Evolutionary conservation across 176 grass and related monocot species (phyloP).

Genomic region (Cymbopogon citratus): DNA sequence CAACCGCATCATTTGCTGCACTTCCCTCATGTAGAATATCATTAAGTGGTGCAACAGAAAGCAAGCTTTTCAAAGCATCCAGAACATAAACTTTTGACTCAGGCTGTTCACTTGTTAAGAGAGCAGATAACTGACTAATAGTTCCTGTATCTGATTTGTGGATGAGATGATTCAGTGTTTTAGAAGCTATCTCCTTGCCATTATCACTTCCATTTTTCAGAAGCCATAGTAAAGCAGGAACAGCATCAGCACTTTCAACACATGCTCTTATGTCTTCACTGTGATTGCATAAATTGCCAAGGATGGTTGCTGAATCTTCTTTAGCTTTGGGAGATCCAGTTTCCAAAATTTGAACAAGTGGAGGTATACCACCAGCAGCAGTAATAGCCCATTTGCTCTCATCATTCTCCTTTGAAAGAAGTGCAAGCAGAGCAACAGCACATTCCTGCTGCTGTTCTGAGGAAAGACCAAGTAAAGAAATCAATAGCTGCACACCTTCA

Average conservation of each 20-base stretch:
- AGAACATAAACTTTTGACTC: conserved; percentile 98
- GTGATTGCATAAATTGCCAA: conserved; percentile 99
- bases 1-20: conserved; percentile 92
- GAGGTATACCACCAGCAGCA: conserved; percentile 98
- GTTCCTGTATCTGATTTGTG: conserved; percentile 99
- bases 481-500: conserved; percentile 95
- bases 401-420: conserved; percentile 98
- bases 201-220: conserved; percentile 99
- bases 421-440: conserved; percentile 88
- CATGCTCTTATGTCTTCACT: conserved; percentile 99
- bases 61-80: conserved; percentile 93
- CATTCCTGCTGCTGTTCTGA: conserved; percentile 99
- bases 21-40: conserved; percentile 99
- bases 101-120: conserved; percentile 94
- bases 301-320: conserved; percentile 99
- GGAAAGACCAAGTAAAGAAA: conserved; percentile 96
- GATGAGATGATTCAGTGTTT: conserved; percentile 96
- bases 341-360: conserved; percentile 99
- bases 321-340: conserved; percentile 96
- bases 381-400: conserved; percentile 99
- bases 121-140: conserved; percentile 88
- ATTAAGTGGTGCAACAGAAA: conserved; percentile 87
- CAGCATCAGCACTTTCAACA: conserved; percentile 98
- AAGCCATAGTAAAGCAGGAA: conserved; percentile 98
- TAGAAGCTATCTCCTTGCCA: conserved; percentile 99